A percentile compares a stretch with the other conserved stretches of the same genome.
These are phyloP conservation scores for Fusarium sp. DNA, from an alignment of 2,329 filamentous ascomycete species.

Conservation along the genomic window DNA sequence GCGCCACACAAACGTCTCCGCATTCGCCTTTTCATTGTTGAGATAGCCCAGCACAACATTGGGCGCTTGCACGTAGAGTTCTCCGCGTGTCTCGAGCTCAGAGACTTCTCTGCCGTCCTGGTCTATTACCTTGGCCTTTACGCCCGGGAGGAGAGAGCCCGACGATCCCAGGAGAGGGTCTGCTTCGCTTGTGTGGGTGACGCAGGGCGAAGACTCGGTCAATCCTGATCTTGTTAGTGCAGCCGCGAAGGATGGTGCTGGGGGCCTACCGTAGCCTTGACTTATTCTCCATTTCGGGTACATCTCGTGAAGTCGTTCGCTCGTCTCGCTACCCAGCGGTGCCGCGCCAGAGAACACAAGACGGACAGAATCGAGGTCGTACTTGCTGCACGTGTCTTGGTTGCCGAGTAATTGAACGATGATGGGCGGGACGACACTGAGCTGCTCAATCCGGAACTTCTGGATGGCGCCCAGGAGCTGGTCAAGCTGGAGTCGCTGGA, in stretches of 20 bases:
- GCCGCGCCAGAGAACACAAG: constrained; percentile 59
- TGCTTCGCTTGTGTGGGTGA: constrained; percentile 62
- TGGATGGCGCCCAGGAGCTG: constrained; percentile 57
- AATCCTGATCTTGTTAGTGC: constrained; percentile 59
- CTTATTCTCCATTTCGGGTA: constrained; percentile 72
- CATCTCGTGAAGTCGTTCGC: constrained; percentile 66
- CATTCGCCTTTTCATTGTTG: constrained; percentile 83
- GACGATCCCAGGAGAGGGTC: constrained; percentile 77
- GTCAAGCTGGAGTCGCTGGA: constrained; percentile 78
- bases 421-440: constrained; percentile 32
- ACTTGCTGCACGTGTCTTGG: constrained; percentile 19
- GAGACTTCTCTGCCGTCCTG: constrained; percentile 74
- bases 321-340: constrained; percentile 74
- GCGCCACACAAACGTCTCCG: constrained; percentile 74
- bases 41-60: constrained; percentile 84
- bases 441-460: constrained; percentile 31
- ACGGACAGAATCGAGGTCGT: constrained; percentile 26
- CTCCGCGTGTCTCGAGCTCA: constrained; percentile 75
- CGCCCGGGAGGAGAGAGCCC: constrained; percentile 71
- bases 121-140: constrained; percentile 70
- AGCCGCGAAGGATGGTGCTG: not conserved
- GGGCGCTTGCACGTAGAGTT: constrained; percentile 80
- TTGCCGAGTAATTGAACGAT: constrained; percentile 22
- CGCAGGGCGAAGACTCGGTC: constrained; percentile 76
- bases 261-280: constrained; percentile 72